These are phyloP conservation scores for Plasmopara viticola DNA, from an alignment of 352 stramenopile genomes.

Conservation along the genomic window DNA sequence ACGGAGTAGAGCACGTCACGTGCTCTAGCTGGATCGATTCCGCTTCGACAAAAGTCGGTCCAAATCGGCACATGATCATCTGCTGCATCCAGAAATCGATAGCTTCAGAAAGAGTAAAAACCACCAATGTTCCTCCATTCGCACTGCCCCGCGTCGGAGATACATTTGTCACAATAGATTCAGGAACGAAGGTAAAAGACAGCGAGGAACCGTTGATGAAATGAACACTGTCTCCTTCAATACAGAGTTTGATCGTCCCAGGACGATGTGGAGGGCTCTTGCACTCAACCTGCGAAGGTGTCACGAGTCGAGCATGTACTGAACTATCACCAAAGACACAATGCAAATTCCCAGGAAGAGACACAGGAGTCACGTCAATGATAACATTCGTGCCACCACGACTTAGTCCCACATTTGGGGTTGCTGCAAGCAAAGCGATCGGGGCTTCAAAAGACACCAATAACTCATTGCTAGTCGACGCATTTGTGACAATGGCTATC, in stretches of 20 bases:
- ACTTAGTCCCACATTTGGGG: slow-evolving; percentile 27
- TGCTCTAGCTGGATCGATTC: slow-evolving; percentile 3
- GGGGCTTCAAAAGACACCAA: slow-evolving; percentile 29
- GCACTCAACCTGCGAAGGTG: slow-evolving; percentile 17
- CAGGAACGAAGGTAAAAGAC: slow-evolving; percentile 27
- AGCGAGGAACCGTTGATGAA: slow-evolving; percentile 11
- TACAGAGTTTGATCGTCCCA: slow-evolving; percentile 10
- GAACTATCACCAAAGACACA: slow-evolving; percentile 28
- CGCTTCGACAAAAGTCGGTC: slow-evolving; percentile 8
- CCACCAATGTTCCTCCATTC: slow-evolving; percentile 23
- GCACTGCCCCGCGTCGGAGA: slow-evolving; percentile 16
- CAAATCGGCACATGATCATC: slow-evolving; percentile 27
- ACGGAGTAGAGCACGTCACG: slow-evolving; percentile 22
- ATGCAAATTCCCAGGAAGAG: slow-evolving; percentile 4
- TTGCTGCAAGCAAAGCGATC: slow-evolving; percentile 10
- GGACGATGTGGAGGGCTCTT: slow-evolving; percentile 19
- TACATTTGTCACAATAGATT: slow-evolving; percentile 19
- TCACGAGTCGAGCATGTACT: slow-evolving; percentile 13
- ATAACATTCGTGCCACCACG: slow-evolving; percentile 19
- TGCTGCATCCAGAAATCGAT: slow-evolving; percentile 7
- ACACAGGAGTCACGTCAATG: slow-evolving; percentile 14
- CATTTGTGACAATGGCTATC: slow-evolving; percentile 12
- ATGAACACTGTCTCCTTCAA: slow-evolving; percentile 10
- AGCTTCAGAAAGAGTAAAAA: slow-evolving; percentile 17
- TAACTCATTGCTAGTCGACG: slow-evolving; percentile 24